Conservation (phyloP, 257 asterid species). For the Ballota nigra region DNA sequence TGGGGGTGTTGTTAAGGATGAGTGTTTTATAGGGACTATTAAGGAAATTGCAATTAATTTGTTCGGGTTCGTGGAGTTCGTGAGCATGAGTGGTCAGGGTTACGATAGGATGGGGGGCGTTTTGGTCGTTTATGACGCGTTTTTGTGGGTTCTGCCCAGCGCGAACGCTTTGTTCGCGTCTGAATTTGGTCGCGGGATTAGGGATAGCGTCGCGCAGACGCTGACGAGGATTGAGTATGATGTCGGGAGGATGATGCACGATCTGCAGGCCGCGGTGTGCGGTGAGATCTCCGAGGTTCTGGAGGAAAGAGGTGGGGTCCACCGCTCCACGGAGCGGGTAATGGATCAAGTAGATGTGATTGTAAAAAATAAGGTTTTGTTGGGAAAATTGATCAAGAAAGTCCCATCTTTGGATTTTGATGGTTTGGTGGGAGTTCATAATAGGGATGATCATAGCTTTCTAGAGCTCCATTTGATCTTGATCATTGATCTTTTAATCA, state of each 20-base stretch:
- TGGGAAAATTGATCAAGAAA: constrained; percentile 29
- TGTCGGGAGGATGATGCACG: constrained; percentile 31
- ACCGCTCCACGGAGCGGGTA: constrained; percentile 22
- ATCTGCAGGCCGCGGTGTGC: constrained; percentile 21
- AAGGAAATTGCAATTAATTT: constrained; percentile 27
- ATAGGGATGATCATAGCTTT: not conserved
- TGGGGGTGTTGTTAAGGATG: constrained; percentile 12
- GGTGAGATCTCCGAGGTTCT: not conserved
- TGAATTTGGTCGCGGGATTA: constrained; percentile 20
- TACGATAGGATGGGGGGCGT: constrained; percentile 30
- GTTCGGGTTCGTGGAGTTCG: constrained; percentile 30
- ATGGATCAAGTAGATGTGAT: constrained; percentile 26
- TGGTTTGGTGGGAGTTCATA: not conserved
- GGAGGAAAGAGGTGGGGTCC: constrained; percentile 30
- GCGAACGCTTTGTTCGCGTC: constrained; percentile 25
- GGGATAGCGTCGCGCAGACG: not conserved
- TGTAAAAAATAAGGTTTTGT: constrained; percentile 21
- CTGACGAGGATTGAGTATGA: constrained; percentile 26
- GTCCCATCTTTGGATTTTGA: constrained; percentile 24
- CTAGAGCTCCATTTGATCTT: constrained; percentile 38
- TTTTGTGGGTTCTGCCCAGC: constrained; percentile 24
- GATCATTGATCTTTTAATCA: constrained; percentile 30
- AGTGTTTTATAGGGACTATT: constrained; percentile 44
- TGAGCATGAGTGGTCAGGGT: constrained; percentile 26
- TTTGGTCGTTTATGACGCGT: constrained; percentile 27